Evolutionary conservation across 352 stramenopile genomes (phyloP).

Genomic region (Globisporangium polare): DNA sequence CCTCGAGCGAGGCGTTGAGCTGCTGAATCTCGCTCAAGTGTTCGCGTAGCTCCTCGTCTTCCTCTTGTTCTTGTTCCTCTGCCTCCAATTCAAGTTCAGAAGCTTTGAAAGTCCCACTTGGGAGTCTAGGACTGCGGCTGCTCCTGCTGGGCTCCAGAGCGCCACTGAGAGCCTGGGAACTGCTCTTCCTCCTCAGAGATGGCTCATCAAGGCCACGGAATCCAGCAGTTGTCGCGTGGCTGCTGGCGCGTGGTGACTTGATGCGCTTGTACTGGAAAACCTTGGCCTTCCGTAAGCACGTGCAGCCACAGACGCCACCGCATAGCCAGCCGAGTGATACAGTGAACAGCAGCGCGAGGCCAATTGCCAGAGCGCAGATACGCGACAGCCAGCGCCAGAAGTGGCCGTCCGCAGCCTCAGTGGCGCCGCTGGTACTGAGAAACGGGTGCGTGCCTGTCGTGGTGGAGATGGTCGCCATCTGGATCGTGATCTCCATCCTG

Average conservation of each 20-base stretch:
- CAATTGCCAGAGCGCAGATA: slow-evolving; percentile 8
- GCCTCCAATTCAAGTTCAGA: not conserved
- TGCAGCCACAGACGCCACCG: slow-evolving; percentile 8
- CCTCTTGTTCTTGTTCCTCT: slow-evolving; percentile 18
- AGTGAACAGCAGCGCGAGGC: slow-evolving; percentile 11
- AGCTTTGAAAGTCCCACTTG: not conserved
- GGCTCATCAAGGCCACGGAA: not conserved
- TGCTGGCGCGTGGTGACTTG: slow-evolving; percentile 15
- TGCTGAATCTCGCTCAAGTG: slow-evolving; percentile 50
- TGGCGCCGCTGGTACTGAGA: too few species aligned
- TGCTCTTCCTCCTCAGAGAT: not conserved
- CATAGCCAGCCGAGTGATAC: slow-evolving; percentile 19
- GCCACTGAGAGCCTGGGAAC: not conserved
- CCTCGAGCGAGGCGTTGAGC: slow-evolving; percentile 19
- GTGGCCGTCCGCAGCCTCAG: slow-evolving; percentile 13
- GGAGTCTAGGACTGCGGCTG: not conserved
- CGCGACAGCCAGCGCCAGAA: slow-evolving; percentile 29
- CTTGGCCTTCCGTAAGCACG: slow-evolving; percentile 18
- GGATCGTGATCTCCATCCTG: slow-evolving; percentile 11
- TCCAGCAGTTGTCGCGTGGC: not conserved
- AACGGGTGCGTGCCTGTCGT: too few species aligned
- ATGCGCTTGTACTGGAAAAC: slow-evolving; percentile 52
- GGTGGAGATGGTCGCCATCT: not conserved
- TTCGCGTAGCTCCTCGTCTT: slow-evolving; percentile 30
- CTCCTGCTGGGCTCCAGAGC: not conserved